These are phyloP conservation scores for Epichloe festucae DNA, from an alignment of 2,329 filamentous ascomycete species.

Conservation along the genomic window DNA sequence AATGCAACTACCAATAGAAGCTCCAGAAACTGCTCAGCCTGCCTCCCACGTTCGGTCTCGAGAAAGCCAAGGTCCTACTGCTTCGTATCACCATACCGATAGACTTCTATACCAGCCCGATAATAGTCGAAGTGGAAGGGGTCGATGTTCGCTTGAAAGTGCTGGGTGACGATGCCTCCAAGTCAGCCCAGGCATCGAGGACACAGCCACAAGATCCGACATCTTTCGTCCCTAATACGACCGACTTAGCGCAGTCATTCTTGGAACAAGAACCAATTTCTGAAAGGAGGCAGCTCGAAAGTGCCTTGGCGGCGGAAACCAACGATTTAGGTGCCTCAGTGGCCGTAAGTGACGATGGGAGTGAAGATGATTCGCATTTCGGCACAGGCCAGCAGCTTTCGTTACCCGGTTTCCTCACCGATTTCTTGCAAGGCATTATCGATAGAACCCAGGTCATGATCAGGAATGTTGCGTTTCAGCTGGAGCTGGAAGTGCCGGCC, in stretches of 20 bases:
- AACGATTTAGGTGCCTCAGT: conserved; percentile 50
- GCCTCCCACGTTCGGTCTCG: conserved; percentile 56
- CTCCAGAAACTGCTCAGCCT: conserved; percentile 62
- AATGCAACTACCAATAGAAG: conserved; percentile 44
- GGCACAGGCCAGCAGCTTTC: conserved; percentile 62
- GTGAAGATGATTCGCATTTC: conserved; percentile 44
- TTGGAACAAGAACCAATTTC: conserved; percentile 55
- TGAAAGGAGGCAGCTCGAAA: conserved; percentile 55
- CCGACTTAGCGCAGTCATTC: conserved; percentile 66
- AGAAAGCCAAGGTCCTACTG: conserved; percentile 60
- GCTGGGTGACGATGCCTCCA: conserved; percentile 16
- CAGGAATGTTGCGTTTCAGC: conserved; percentile 49
- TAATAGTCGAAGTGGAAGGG: conserved; percentile 69
- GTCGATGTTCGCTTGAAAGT: conserved; percentile 59
- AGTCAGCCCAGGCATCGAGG: conserved; percentile 29
- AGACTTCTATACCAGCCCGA: conserved; percentile 76
- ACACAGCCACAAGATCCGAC: conserved; percentile 15
- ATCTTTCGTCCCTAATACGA: conserved; percentile 48
- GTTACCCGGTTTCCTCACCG: conserved; percentile 56
- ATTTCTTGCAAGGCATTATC: conserved; percentile 60
- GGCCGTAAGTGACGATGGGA: conserved; percentile 45
- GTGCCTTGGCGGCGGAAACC: conserved; percentile 50
- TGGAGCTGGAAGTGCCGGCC: conserved; percentile 46
- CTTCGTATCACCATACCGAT: conserved; percentile 76
- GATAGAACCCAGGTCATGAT: conserved; percentile 59